phyloP scores from a whole-genome alignment of 2,329 filamentous ascomycete genomes.

The Plectosphaerella cucumerina region DNA sequence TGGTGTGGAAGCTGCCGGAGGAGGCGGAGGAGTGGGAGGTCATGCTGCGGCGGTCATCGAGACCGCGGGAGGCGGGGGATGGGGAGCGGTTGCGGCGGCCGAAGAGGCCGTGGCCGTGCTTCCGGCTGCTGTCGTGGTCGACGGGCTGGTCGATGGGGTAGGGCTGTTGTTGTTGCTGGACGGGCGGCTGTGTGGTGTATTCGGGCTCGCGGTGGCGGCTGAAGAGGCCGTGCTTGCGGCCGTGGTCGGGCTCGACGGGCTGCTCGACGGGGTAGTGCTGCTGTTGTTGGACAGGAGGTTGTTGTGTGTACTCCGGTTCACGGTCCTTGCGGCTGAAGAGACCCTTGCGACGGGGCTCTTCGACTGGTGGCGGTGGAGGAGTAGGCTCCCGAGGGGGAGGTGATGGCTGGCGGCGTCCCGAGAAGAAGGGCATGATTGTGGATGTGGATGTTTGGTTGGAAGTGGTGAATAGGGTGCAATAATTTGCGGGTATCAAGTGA shows the following conservation, averaged over 20 bases:
- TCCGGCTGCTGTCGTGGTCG: conserved; percentile 13
- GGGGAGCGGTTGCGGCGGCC: conserved; percentile 19
- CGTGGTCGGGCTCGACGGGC: conserved; percentile 10
- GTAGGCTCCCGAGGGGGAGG: conserved; percentile 24
- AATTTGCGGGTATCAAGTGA: no score
- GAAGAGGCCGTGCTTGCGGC: conserved; percentile 30
- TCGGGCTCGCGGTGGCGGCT: conserved; percentile 16
- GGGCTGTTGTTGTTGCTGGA: conserved; percentile 4
- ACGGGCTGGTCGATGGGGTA: conserved; percentile 22
- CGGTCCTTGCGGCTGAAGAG: conserved; percentile 28
- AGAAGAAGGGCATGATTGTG: conserved; percentile 17
- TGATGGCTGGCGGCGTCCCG: conserved; percentile 21
- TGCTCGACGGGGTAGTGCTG: conserved; percentile 11
- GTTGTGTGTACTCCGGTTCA: conserved; percentile 9
- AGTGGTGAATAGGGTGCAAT: background rate
- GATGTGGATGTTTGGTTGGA: background rate
- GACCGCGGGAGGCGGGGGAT: conserved; percentile 16
- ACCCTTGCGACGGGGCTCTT: conserved; percentile 22
- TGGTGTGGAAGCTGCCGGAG: conserved; percentile 16
- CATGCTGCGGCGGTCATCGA: background rate
- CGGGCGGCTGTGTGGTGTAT: background rate
- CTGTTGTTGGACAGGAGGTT: background rate
- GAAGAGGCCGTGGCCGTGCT: conserved; percentile 30
- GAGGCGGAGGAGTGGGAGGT: conserved; percentile 12
- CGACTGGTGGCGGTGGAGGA: conserved; percentile 17